Percentiles rank a stretch among this genome's conserved stretches.
phyloP scores from a whole-genome alignment of 2,329 filamentous ascomycete genomes.

The Cryphonectria naterciae region DNA sequence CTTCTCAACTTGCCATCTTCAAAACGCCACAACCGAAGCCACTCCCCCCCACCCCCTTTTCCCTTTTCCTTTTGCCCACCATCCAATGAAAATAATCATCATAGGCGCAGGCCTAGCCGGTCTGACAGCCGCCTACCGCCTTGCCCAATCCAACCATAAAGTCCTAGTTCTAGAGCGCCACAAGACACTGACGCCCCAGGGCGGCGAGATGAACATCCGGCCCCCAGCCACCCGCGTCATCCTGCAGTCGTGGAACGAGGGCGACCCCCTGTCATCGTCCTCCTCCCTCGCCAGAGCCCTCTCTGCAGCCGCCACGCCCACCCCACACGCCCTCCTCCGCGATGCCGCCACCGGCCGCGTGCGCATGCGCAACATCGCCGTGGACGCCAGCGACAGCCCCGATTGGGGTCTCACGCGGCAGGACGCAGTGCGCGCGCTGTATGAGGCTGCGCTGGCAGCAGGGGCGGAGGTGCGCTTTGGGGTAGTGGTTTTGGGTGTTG shows the following conservation, averaged over 20 bases:
- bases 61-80: too few relatives aligned
- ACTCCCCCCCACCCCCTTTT: too few relatives aligned
- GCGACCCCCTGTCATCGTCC: too few relatives aligned
- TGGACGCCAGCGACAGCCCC: constrained; percentile 26
- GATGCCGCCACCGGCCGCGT: constrained; percentile 29
- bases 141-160: constrained; percentile 29
- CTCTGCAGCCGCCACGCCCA: neutral
- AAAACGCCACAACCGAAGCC: neutral
- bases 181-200: constrained; percentile 25
- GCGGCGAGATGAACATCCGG: constrained; percentile 32
- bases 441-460: constrained; percentile 16
- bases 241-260: constrained; percentile 27
- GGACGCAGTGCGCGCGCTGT: constrained; percentile 27
- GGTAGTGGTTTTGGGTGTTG: neutral
- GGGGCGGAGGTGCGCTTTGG: constrained; percentile 15
- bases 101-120: constrained; percentile 33
- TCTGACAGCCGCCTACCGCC: constrained; percentile 31
- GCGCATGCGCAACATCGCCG: constrained; percentile 22
- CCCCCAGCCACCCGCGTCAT: constrained; percentile 30
- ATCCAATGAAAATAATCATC: constrained; percentile 32
- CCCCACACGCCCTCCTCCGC: constrained; percentile 28
- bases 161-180: constrained; percentile 32
- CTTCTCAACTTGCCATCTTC: constrained; percentile 26
- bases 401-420: constrained; percentile 31
- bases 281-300: neutral